Conservation (phyloP, 1,139 yeast species). For the Yamadazyma friedrichii region DNA sequence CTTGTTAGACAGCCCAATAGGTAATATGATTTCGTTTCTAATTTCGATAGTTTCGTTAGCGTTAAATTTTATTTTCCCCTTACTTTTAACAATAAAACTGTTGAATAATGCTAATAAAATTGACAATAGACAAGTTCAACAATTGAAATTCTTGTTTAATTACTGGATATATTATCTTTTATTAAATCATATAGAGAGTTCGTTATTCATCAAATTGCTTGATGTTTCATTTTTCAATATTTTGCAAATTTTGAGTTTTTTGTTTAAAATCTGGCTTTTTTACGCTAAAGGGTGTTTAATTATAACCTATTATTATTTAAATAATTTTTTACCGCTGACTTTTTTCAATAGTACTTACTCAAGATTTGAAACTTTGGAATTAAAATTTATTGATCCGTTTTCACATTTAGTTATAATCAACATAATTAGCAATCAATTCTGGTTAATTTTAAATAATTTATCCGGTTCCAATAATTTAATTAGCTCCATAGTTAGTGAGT, state of each 20-base stretch:
- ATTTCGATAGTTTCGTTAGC: constrained; percentile 5
- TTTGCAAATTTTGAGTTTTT: constrained; percentile 12
- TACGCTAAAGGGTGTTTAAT: constrained; percentile 28
- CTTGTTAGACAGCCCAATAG: too few relatives aligned
- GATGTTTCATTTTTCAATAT: constrained; percentile 13
- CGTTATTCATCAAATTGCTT: constrained; percentile 11
- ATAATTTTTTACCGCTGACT: constrained; percentile 8
- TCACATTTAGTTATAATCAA: constrained; percentile 11
- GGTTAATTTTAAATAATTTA: constrained; percentile 6
- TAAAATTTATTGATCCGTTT: constrained; percentile 17
- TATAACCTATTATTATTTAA: constrained; percentile 16
- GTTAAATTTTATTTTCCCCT: constrained; percentile 16
- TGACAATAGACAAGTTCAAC: constrained; percentile 10
- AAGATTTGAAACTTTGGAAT: constrained; percentile 16
- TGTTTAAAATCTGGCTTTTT: constrained; percentile 25
- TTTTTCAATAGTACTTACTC: background rate
- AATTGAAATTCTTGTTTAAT: constrained; percentile 21
- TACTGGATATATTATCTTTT: constrained; percentile 28
- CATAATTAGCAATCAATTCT: constrained; percentile 4
- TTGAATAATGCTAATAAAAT: constrained; percentile 8
- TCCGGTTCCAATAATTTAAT: constrained; percentile 13
- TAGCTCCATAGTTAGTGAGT: constrained; percentile 8
- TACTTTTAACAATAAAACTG: constrained; percentile 18
- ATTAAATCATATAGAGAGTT: constrained; percentile 15
- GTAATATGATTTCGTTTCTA: constrained; percentile 7